These are phyloP conservation scores for Gynostemma pentaphyllum DNA, from an alignment of 306 rosid genomes.

Conservation along the genomic window DNA sequence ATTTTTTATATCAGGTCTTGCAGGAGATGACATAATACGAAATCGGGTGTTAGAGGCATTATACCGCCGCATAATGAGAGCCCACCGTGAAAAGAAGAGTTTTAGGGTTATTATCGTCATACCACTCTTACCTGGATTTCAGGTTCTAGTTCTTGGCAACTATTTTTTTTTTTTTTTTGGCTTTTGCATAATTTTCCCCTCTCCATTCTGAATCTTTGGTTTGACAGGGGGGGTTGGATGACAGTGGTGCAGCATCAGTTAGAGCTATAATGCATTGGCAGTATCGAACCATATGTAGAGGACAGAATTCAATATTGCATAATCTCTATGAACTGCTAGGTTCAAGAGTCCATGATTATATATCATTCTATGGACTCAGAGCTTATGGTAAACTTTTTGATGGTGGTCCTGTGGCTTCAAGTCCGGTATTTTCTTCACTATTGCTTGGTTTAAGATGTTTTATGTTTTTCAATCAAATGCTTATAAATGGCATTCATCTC, in stretches of 20 bases:
- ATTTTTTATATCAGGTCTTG: conserved; percentile 92
- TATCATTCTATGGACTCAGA: conserved; percentile 91
- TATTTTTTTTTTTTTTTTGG: background rate
- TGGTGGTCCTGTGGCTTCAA: conserved; percentile 80
- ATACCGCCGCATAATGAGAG: conserved; percentile 64
- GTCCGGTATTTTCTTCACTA: conserved; percentile 57
- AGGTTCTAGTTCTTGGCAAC: conserved; percentile 36
- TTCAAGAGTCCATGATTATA: conserved; percentile 63
- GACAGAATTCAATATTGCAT: conserved; percentile 65
- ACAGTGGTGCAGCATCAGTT: conserved; percentile 94
- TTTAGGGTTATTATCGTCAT: conserved; percentile 87
- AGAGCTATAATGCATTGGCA: conserved; percentile 99
- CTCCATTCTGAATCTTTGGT: conserved; percentile 16
- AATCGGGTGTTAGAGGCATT: conserved; percentile 91
- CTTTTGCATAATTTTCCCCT: background rate
- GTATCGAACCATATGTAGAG: conserved; percentile 92
- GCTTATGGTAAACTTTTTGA: conserved; percentile 73
- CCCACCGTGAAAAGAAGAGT: conserved; percentile 63
- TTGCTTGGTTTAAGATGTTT: background rate
- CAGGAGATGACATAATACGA: conserved; percentile 72
- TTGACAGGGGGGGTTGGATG: conserved; percentile 96
- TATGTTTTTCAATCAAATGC: background rate
- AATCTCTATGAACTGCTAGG: conserved; percentile 68
- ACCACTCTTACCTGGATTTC: conserved; percentile 97
- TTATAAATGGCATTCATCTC: background rate